These are phyloP conservation scores for Tricholoma bakamatsutake DNA, from an alignment of 768 basidiomycete species.

Conservation along the genomic window DNA sequence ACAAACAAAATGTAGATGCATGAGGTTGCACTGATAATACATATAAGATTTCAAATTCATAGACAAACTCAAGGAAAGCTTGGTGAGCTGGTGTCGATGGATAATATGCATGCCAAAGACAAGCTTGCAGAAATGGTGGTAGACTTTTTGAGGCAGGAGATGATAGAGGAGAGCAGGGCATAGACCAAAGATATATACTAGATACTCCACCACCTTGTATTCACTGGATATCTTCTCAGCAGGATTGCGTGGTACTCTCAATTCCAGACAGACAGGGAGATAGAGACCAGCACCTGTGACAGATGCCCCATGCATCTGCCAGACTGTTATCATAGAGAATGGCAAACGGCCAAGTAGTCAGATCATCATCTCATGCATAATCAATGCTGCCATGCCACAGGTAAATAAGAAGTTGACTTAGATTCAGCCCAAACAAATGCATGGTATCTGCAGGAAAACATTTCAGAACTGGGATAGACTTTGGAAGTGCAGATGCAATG, in stretches of 20 bases:
- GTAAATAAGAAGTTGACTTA: slow-evolving; percentile 20
- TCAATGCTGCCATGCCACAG: slow-evolving; percentile 21
- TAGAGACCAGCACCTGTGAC: slow-evolving; percentile 20
- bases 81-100: slow-evolving; percentile 11
- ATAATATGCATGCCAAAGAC: too few species aligned
- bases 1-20: too few species aligned
- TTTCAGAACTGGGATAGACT: slow-evolving; percentile 8
- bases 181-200: slow-evolving; percentile 12
- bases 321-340: slow-evolving; percentile 13
- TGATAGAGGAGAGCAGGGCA: slow-evolving; percentile 13
- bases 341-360: slow-evolving; percentile 14
- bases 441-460: slow-evolving; percentile 24
- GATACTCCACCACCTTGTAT: too few species aligned
- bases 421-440: slow-evolving; percentile 27
- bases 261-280: slow-evolving; percentile 27
- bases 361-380: slow-evolving; percentile 2
- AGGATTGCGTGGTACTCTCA: slow-evolving; percentile 23
- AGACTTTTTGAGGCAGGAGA: slow-evolving; percentile 1
- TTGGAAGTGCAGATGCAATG: too few species aligned
- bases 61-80: slow-evolving; percentile 19
- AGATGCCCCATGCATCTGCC: slow-evolving; percentile 22
- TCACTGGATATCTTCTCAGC: too few species aligned
- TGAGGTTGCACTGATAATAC: too few species aligned
- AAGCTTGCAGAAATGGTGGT: too few species aligned
- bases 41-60: slow-evolving; percentile 31